phyloP scores from a whole-genome alignment of 768 basidiomycete genomes.

The Boletus coccyginus region DNA sequence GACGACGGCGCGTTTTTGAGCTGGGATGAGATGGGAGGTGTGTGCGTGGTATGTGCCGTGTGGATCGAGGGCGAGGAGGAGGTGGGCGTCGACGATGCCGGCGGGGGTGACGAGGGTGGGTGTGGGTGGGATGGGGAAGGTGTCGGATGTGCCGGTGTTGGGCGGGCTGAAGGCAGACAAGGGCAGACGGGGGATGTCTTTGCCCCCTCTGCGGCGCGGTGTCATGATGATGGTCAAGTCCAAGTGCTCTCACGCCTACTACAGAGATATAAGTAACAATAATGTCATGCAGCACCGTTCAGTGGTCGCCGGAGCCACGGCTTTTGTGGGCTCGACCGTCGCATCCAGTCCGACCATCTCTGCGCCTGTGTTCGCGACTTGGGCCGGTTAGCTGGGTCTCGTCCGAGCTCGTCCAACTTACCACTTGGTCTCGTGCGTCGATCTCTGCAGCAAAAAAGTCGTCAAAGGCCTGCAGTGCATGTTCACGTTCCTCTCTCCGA shows the following conservation, averaged over 20 bases:
- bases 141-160: slow-evolving; percentile 50
- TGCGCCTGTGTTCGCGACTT: slow-evolving; percentile 25
- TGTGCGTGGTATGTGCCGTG: too few relatives aligned
- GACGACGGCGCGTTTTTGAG: slow-evolving; percentile 55
- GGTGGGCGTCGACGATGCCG: slow-evolving; percentile 65
- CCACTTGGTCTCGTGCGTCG: slow-evolving; percentile 24
- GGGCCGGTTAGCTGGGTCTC: slow-evolving; percentile 7
- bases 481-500: slow-evolving; percentile 48
- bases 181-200: slow-evolving; percentile 68
- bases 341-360: slow-evolving; percentile 31
- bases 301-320: slow-evolving; percentile 25
- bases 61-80: slow-evolving; percentile 40
- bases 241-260: slow-evolving; percentile 7
- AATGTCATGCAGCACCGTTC: not conserved
- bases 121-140: slow-evolving; percentile 65
- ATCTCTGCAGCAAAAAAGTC: slow-evolving; percentile 48
- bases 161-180: slow-evolving; percentile 74
- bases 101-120: slow-evolving; percentile 65
- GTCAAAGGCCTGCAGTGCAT: slow-evolving; percentile 58
- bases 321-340: slow-evolving; percentile 1
- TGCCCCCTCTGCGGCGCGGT: slow-evolving; percentile 54
- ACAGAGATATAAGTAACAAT: not conserved
- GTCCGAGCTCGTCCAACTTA: slow-evolving; percentile 14
- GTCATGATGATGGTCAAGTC: slow-evolving; percentile 12
- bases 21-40: too few relatives aligned